Conservation (phyloP, 768 basidiomycete genomes). For the Leccinum imitatum region DNA sequence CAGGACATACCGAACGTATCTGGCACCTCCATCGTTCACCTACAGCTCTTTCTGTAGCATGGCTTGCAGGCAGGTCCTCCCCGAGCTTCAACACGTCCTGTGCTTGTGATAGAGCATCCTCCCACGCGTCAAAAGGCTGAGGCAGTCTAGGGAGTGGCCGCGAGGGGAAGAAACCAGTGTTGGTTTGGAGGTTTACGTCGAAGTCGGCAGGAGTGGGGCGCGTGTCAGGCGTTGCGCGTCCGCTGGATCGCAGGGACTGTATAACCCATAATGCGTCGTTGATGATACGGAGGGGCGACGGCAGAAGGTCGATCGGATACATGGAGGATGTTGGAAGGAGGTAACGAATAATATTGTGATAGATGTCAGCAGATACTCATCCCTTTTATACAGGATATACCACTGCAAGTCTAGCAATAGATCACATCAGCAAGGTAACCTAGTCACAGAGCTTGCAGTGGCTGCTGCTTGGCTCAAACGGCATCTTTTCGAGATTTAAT, state of each 20-base stretch:
- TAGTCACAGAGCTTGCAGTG: conserved; percentile 33
- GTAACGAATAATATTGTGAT: conserved; percentile 7
- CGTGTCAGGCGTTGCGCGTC: conserved; percentile 30
- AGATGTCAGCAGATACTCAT: background rate
- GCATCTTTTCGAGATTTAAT: conserved; percentile 30
- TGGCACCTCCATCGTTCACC: conserved; percentile 69
- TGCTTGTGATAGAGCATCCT: conserved; percentile 58
- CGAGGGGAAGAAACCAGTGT: conserved; percentile 85
- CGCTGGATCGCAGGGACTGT: conserved; percentile 40
- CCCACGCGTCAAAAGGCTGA: conserved; percentile 64
- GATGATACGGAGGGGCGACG: conserved; percentile 53
- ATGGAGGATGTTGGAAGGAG: conserved; percentile 18
- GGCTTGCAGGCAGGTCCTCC: conserved; percentile 51
- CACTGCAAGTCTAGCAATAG: conserved; percentile 29
- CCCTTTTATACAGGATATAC: conserved; percentile 34
- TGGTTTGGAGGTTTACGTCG: conserved; percentile 43
- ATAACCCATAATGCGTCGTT: conserved; percentile 47
- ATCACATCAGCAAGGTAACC: conserved; percentile 35
- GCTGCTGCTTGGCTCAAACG: conserved; percentile 31
- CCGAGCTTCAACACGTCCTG: conserved; percentile 54
- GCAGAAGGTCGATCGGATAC: conserved; percentile 42
- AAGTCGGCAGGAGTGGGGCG: conserved; percentile 46
- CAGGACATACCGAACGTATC: conserved; percentile 58
- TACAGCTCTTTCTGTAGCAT: conserved; percentile 45
- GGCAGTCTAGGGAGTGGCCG: conserved; percentile 58